phyloP scores from a whole-genome alignment of 73 alveolate species.

The Stentor coeruleus region DNA sequence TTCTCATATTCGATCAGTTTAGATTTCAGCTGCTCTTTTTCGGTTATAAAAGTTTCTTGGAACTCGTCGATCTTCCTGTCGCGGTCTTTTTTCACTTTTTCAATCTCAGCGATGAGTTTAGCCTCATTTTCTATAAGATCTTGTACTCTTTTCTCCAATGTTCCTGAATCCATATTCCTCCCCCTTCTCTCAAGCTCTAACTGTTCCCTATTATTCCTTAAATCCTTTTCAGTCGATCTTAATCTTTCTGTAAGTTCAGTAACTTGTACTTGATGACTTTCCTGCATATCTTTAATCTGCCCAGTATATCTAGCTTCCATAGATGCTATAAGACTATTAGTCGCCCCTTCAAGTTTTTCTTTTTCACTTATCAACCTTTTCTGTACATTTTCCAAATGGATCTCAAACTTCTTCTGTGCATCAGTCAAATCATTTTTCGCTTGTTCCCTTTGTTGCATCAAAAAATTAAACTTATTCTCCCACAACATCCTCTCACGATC shows the following conservation, averaged over 20 bases:
- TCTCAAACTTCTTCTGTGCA: slow-evolving; percentile 77
- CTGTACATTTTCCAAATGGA: slow-evolving; percentile 78
- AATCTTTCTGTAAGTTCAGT: slow-evolving; percentile 32
- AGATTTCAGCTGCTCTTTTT: slow-evolving; percentile 63
- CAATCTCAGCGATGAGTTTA: slow-evolving; percentile 72
- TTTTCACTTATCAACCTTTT: slow-evolving; percentile 70
- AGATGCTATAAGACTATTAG: slow-evolving; percentile 41
- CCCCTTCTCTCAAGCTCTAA: slow-evolving; percentile 69
- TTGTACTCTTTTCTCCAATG: slow-evolving; percentile 77
- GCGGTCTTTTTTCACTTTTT: slow-evolving; percentile 62
- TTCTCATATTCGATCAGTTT: slow-evolving; percentile 78
- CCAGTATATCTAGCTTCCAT: slow-evolving; percentile 80
- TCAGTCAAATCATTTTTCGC: slow-evolving; percentile 81
- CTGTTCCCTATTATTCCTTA: slow-evolving; percentile 73
- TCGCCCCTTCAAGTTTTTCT: slow-evolving; percentile 62
- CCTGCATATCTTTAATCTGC: slow-evolving; percentile 81
- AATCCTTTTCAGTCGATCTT: slow-evolving; percentile 79
- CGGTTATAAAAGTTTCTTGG: slow-evolving; percentile 66
- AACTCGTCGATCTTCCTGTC: slow-evolving; percentile 78
- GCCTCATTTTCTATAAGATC: slow-evolving; percentile 70
- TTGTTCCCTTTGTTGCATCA: slow-evolving; percentile 24
- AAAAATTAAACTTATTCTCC: slow-evolving; percentile 26
- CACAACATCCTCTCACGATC: slow-evolving; percentile 22
- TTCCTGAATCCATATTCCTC: slow-evolving; percentile 66
- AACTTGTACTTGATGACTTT: slow-evolving; percentile 43